Evolutionary conservation across 352 stramenopile genomes (phyloP).

Genomic region (Pythium chondricola): DNA sequence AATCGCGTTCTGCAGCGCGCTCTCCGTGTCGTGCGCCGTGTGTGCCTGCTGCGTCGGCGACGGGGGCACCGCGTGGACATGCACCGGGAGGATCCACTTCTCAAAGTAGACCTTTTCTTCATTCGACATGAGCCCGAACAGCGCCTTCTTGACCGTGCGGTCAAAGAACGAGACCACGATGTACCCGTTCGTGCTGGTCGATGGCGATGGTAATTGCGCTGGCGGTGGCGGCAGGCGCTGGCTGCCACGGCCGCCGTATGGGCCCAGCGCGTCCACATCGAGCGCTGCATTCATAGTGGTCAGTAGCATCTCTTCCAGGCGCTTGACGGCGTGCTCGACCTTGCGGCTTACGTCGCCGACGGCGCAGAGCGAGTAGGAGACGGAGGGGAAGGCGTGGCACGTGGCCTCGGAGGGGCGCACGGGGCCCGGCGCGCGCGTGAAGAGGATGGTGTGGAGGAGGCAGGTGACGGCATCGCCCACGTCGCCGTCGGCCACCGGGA

Average conservation of each 20-base stretch:
- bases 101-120: constrained; percentile 84
- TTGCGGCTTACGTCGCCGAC: constrained; percentile 76
- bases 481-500: constrained; percentile 47
- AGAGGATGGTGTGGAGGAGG: constrained; percentile 76
- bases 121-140: constrained; percentile 82
- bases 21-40: constrained; percentile 51
- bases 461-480: constrained; percentile 59
- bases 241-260: constrained; percentile 24
- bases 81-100: constrained; percentile 74
- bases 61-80: constrained; percentile 37
- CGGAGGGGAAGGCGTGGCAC: constrained; percentile 64
- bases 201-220: background rate
- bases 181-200: constrained; percentile 24
- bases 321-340: constrained; percentile 59
- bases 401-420: constrained; percentile 69
- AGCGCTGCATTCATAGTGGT: background rate
- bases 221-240: background rate
- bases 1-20: constrained; percentile 55
- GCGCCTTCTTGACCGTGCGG: constrained; percentile 72
- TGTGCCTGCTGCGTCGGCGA: constrained; percentile 43
- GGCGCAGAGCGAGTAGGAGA: constrained; percentile 73
- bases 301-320: constrained; percentile 51
- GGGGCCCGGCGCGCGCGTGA: constrained; percentile 64
- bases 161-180: constrained; percentile 76
- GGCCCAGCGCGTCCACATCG: constrained; percentile 5